Percentiles rank a stretch among this genome's conserved stretches.
Conservation (phyloP, 768 basidiomycete genomes). For the Candolleomyces efflorescens region DNA sequence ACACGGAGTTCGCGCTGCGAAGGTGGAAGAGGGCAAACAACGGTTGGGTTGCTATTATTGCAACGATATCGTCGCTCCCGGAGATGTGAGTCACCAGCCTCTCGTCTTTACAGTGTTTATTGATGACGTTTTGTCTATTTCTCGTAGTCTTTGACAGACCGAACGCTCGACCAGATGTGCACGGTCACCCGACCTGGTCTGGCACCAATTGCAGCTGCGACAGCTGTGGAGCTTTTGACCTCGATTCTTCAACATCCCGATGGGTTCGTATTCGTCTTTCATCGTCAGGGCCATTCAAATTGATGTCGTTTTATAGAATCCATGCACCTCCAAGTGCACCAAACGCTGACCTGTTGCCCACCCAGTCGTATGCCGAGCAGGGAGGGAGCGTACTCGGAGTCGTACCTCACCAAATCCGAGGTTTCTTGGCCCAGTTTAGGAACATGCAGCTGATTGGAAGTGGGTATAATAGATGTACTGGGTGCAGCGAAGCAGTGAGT, state of each 20-base stretch:
- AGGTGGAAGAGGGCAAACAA: conserved; percentile 21
- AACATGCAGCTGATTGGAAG: conserved; percentile 82
- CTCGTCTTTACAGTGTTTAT: background rate
- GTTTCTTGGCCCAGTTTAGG: conserved; percentile 83
- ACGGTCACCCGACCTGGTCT: conserved; percentile 95
- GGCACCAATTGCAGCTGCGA: conserved; percentile 87
- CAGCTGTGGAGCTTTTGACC: conserved; percentile 88
- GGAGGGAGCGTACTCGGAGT: conserved; percentile 63
- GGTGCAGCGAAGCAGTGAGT: conserved; percentile 77
- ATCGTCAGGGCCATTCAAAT: no score
- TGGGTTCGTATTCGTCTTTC: conserved; percentile 47
- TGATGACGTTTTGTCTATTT: conserved; percentile 1
- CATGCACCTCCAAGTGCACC: conserved; percentile 71
- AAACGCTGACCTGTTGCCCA: conserved; percentile 23
- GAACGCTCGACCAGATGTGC: conserved; percentile 98
- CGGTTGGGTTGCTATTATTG: conserved; percentile 94
- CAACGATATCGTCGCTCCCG: conserved; percentile 95
- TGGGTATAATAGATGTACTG: conserved; percentile 86
- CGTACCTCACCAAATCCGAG: conserved; percentile 93
- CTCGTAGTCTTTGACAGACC: conserved; percentile 60
- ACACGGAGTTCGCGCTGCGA: conserved; percentile 66
- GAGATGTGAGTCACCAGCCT: conserved; percentile 56
- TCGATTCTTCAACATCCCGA: conserved; percentile 87
- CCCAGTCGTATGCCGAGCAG: conserved; percentile 19
- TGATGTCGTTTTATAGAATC: no score